phyloP scores from a whole-genome alignment of 2,329 filamentous ascomycete species.

The Microsporum audouinii region DNA sequence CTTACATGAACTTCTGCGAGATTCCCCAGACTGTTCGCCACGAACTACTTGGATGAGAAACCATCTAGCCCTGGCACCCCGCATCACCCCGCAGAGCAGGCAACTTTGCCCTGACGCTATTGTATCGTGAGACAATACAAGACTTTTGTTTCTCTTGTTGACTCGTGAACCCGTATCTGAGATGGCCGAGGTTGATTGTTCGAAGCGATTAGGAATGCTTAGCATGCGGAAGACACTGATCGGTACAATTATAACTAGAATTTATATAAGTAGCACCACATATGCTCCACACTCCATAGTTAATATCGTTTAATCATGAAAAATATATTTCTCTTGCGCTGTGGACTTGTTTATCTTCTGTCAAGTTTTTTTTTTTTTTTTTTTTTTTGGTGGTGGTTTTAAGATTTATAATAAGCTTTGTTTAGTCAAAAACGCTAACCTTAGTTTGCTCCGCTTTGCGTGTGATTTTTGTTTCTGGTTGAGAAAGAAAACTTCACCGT shows the following conservation, averaged over 20 bases:
- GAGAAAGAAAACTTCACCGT: background rate
- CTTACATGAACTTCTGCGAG: background rate
- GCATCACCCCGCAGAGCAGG: background rate
- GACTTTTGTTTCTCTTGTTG: background rate
- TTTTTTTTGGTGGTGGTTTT: background rate
- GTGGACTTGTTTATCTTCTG: background rate
- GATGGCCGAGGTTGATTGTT: background rate
- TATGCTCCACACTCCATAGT: too few species aligned
- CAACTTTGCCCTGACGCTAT: background rate
- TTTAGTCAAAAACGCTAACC: too few species aligned
- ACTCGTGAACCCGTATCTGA: background rate
- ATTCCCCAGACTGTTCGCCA: background rate
- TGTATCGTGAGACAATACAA: background rate
- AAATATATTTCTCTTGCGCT: background rate
- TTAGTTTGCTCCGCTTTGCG: background rate
- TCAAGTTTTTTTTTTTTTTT: background rate
- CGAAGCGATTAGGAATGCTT: too few species aligned
- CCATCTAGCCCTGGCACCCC: background rate
- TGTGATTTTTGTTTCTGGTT: background rate
- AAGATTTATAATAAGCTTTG: background rate
- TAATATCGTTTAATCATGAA: background rate
- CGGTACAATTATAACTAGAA: too few species aligned
- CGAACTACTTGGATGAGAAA: background rate
- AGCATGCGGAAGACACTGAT: too few species aligned
- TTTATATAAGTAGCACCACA: too few species aligned